phyloP scores from a whole-genome alignment of 2,329 filamentous ascomycete genomes.

The Aureobasidium sp. region DNA sequence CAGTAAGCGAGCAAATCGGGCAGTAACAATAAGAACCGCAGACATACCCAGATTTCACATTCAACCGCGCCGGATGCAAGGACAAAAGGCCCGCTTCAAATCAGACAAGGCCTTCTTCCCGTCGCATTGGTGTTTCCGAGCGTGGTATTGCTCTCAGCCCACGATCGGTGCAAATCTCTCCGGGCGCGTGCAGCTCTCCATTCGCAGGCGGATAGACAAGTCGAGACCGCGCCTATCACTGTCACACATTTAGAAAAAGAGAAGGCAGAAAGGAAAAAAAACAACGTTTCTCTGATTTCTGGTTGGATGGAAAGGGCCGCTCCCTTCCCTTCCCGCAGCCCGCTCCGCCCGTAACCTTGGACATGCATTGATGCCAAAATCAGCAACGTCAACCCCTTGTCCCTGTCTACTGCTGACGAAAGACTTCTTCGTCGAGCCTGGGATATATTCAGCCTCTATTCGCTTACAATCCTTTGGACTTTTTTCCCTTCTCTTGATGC shows the following conservation, averaged over 20 bases:
- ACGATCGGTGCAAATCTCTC: not conserved
- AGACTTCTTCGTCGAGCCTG: not conserved
- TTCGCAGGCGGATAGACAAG: not conserved
- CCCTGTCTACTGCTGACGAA: not conserved
- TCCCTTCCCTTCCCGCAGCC: constrained; percentile 3
- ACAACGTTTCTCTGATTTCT: not conserved
- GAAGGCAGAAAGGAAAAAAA: not conserved
- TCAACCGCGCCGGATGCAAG: constrained; percentile 17
- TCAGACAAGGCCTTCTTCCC: constrained; percentile 5
- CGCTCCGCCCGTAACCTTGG: constrained; percentile 18
- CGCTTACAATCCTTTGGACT: not conserved
- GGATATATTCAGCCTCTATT: not conserved
- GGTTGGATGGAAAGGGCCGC: constrained; percentile 16
- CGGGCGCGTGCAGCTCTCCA: not conserved
- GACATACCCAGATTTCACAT: not conserved
- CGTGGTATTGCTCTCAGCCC: not conserved
- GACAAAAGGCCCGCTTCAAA: constrained; percentile 7
- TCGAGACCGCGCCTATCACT: not conserved
- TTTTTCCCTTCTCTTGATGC: constrained; percentile 2
- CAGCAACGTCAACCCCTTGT: not conserved
- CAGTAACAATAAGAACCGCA: not conserved
- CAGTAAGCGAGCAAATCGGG: constrained; percentile 14
- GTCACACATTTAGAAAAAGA: not conserved
- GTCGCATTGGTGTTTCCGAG: not conserved
- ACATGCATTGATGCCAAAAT: too few relatives aligned